Evolutionary conservation across 768 basidiomycete species (phyloP).

Genomic region (Russula virescens): DNA sequence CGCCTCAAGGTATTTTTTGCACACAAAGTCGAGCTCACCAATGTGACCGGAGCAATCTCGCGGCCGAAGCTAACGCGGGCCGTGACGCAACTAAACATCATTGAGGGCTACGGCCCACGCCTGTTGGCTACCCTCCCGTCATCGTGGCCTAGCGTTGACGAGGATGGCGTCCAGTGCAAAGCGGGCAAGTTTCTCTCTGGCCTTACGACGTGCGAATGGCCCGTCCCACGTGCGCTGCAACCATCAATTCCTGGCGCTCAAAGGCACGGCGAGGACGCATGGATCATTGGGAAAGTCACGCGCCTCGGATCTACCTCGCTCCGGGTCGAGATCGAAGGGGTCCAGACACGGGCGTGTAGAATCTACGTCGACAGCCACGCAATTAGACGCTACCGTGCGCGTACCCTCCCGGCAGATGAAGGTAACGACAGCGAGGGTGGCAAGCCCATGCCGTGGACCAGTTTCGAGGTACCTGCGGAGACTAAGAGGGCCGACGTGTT

Average conservation of each 20-base stretch:
- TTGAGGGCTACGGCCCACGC: slow-evolving; percentile 38
- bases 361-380: slow-evolving; percentile 46
- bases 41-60: not conserved
- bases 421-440: not conserved
- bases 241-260: slow-evolving; percentile 36
- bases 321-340: slow-evolving; percentile 46
- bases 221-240: slow-evolving; percentile 30
- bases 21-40: slow-evolving; percentile 47
- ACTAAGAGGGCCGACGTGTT: not conserved
- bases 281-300: slow-evolving; percentile 41
- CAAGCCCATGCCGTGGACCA: slow-evolving; percentile 6
- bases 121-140: slow-evolving; percentile 50
- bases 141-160: slow-evolving; percentile 31
- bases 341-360: slow-evolving; percentile 59
- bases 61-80: slow-evolving; percentile 30
- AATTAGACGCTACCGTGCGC: slow-evolving; percentile 15
- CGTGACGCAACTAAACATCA: slow-evolving; percentile 42
- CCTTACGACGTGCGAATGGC: slow-evolving; percentile 47
- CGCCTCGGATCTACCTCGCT: slow-evolving; percentile 42
- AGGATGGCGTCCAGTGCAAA: slow-evolving; percentile 31
- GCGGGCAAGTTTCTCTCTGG: slow-evolving; percentile 30
- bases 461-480: slow-evolving; percentile 18
- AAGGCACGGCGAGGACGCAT: slow-evolving; percentile 25
- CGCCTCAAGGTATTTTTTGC: slow-evolving; percentile 71
- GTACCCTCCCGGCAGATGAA: not conserved